These are phyloP conservation scores for Isabelozyma pseudorhagii DNA, from an alignment of 805 yeast genomes.

Conservation along the genomic window DNA sequence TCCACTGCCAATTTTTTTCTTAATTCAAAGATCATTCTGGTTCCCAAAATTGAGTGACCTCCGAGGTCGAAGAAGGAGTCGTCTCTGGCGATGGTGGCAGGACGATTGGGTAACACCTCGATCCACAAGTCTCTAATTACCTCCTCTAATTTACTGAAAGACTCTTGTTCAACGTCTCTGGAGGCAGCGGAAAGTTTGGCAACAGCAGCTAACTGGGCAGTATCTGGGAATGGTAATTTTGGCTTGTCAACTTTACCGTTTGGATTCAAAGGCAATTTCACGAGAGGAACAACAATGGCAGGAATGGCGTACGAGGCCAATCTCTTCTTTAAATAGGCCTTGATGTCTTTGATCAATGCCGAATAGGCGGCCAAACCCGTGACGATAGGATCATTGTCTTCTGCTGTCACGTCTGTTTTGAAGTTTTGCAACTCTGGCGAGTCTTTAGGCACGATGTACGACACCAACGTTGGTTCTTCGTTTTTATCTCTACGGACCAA, in stretches of 20 bases:
- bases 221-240: constrained; percentile 89
- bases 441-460: constrained; percentile 81
- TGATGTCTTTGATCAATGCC: constrained; percentile 75
- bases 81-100: constrained; percentile 68
- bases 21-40: constrained; percentile 92
- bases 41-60: constrained; percentile 96
- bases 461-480: constrained; percentile 86
- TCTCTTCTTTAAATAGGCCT: constrained; percentile 79
- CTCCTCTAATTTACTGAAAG: constrained; percentile 61
- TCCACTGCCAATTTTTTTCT: constrained; percentile 76
- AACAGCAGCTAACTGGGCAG: constrained; percentile 78
- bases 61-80: constrained; percentile 97
- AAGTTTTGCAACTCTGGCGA: constrained; percentile 43
- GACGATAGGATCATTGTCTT: constrained; percentile 63
- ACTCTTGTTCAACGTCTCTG: constrained; percentile 38
- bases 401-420: constrained; percentile 49
- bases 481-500: constrained; percentile 88
- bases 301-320: constrained; percentile 94
- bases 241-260: constrained; percentile 99
- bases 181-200: constrained; percentile 44
- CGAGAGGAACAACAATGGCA: constrained; percentile 82
- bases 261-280: constrained; percentile 88
- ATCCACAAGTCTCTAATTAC: constrained; percentile 82
- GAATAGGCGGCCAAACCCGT: constrained; percentile 75
- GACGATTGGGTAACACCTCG: constrained; percentile 77